Percentiles rank a stretch among this genome's conserved stretches.
Evolutionary conservation across 805 yeast genomes (phyloP).

Genomic region (Candida loeiensis): DNA sequence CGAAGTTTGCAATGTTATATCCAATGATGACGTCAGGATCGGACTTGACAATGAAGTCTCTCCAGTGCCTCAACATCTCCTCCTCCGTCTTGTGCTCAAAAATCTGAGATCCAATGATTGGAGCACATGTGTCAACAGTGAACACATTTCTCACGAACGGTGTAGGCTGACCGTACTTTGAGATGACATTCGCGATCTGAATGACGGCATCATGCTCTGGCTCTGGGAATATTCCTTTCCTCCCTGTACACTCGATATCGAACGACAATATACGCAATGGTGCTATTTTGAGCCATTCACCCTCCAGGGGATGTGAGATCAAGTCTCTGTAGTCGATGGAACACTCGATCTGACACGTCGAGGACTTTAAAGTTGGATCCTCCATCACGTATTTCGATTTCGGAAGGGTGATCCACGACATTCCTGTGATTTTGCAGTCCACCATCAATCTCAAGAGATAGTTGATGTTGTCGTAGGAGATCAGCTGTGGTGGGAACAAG

Average conservation of each 20-base stretch:
- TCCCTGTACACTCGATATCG: slow-evolving; percentile 98
- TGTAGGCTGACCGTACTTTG: slow-evolving; percentile 72
- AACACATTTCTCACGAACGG: slow-evolving; percentile 95
- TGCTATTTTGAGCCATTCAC: slow-evolving; percentile 89
- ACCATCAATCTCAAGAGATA: slow-evolving; percentile 84
- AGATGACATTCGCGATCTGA: slow-evolving; percentile 94
- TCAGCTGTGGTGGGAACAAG: slow-evolving; percentile 55
- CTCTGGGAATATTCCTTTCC: slow-evolving; percentile 96
- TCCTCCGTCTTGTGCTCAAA: slow-evolving; percentile 70
- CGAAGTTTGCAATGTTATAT: slow-evolving; percentile 91
- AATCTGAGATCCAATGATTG: slow-evolving; percentile 91
- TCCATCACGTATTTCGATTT: slow-evolving; percentile 59
- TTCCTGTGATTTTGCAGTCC: slow-evolving; percentile 88
- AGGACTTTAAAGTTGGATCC: slow-evolving; percentile 40
- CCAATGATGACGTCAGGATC: slow-evolving; percentile 98
- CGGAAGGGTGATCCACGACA: slow-evolving; percentile 96
- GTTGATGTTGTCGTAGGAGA: slow-evolving; percentile 87
- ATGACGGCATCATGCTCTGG: slow-evolving; percentile 91
- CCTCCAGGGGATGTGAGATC: slow-evolving; percentile 82
- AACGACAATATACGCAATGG: slow-evolving; percentile 91
- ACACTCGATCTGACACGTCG: slow-evolving; percentile 86
- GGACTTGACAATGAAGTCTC: slow-evolving; percentile 72
- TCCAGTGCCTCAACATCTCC: slow-evolving; percentile 84
- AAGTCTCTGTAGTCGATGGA: slow-evolving; percentile 63
- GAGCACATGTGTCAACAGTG: slow-evolving; percentile 85